These are phyloP conservation scores for Aspergillus neoniger DNA, from an alignment of 2,329 filamentous ascomycete species.

Conservation along the genomic window DNA sequence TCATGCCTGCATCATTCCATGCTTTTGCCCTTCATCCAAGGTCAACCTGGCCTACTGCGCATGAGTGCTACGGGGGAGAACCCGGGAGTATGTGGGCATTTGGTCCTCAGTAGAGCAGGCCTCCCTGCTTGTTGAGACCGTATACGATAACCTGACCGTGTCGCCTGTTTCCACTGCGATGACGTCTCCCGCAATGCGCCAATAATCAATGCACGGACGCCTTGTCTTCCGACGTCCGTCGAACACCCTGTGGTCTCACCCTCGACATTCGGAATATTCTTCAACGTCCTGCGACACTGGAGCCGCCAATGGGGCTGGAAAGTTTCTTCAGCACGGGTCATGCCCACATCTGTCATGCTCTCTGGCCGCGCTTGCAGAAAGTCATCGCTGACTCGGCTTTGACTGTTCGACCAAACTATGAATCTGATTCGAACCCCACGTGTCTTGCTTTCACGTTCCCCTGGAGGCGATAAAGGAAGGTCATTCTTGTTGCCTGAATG, in stretches of 20 bases:
- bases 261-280: neutral
- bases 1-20: neutral
- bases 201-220: neutral
- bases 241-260: neutral
- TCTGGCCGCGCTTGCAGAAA: neutral
- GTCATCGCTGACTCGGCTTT: neutral
- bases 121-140: neutral
- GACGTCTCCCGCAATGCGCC: neutral
- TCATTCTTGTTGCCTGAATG: neutral
- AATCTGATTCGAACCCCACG: neutral
- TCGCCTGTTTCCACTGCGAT: neutral
- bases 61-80: constrained; percentile 14
- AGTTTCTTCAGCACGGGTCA: neutral
- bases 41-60: constrained; percentile 18
- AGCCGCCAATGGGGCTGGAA: neutral
- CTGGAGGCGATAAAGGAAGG: neutral
- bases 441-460: neutral
- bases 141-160: constrained; percentile 3
- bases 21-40: constrained; percentile 12
- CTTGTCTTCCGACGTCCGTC: neutral
- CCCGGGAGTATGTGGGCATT: constrained; percentile 5
- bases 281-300: neutral
- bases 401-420: neutral
- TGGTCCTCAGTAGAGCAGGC: neutral
- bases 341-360: neutral